phyloP scores from a whole-genome alignment of 2,329 filamentous ascomycete genomes.

The Aureobasidium melanogenum region DNA sequence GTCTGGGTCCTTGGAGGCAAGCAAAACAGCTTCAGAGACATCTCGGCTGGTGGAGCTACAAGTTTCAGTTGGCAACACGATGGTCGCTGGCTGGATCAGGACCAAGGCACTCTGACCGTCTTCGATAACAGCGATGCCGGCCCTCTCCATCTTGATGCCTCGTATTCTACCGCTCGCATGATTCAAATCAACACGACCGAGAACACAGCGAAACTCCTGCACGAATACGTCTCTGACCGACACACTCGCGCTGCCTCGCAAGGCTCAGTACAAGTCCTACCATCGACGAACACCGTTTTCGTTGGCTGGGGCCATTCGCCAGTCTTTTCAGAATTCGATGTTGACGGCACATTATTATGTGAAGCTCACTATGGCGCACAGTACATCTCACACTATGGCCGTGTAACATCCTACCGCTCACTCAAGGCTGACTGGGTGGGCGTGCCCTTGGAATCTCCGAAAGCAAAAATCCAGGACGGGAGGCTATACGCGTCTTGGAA shows the following conservation, averaged over 20 bases:
- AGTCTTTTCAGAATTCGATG: conserved; percentile 32
- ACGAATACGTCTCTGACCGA: conserved; percentile 19
- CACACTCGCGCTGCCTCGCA: conserved; percentile 40
- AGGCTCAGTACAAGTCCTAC: conserved; percentile 43
- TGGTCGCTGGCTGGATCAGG: conserved; percentile 24
- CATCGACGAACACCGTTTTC: conserved; percentile 41
- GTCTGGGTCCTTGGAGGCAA: conserved; percentile 37
- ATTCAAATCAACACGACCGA: conserved; percentile 18
- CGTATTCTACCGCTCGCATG: conserved; percentile 21
- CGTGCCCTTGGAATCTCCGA: not conserved
- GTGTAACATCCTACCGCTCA: conserved; percentile 36
- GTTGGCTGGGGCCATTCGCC: conserved; percentile 45
- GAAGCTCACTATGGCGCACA: conserved; percentile 37
- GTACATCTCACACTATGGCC: conserved; percentile 30
- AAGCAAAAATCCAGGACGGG: conserved; percentile 28
- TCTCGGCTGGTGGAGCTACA: conserved; percentile 11
- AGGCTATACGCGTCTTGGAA: conserved; percentile 17
- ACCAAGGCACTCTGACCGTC: conserved; percentile 15
- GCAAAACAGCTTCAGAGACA: conserved; percentile 12
- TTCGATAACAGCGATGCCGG: conserved; percentile 30
- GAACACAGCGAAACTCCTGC: conserved; percentile 21
- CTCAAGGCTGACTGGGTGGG: conserved; percentile 30
- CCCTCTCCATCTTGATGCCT: conserved; percentile 29
- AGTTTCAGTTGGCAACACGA: conserved; percentile 40
- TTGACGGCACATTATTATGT: conserved; percentile 42